Evolutionary conservation across 2,329 filamentous ascomycete species (phyloP).

Genomic region (Westerdykella sp.): DNA sequence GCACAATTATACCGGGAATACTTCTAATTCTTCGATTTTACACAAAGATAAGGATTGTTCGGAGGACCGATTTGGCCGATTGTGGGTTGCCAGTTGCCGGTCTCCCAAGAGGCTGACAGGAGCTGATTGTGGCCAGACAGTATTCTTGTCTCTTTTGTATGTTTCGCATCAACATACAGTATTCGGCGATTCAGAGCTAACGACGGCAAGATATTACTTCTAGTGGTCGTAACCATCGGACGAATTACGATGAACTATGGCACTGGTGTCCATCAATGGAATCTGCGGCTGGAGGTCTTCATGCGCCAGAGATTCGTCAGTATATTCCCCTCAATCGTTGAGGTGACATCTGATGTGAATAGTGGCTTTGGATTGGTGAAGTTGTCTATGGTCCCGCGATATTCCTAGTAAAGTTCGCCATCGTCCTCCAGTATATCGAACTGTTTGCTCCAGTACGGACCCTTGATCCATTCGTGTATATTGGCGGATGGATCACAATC

Average conservation of each 20-base stretch:
- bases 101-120: background rate
- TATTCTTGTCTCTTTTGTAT: constrained; percentile 19
- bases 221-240: constrained; percentile 17
- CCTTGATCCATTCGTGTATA: constrained; percentile 19
- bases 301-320: constrained; percentile 23
- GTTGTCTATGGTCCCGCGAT: constrained; percentile 23
- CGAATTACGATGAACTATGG: constrained; percentile 23
- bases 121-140: constrained; percentile 14
- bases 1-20: constrained; percentile 15
- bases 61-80: constrained; percentile 19
- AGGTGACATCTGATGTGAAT: background rate
- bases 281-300: constrained; percentile 18
- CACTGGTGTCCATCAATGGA: constrained; percentile 28
- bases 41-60: constrained; percentile 18
- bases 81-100: constrained; percentile 12
- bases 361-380: constrained; percentile 23
- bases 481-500: constrained; percentile 18
- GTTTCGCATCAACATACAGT: background rate
- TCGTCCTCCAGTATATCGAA: constrained; percentile 23
- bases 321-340: background rate
- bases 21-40: constrained; percentile 19
- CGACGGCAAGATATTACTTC: constrained; percentile 14
- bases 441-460: constrained; percentile 21
- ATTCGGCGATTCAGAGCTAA: constrained; percentile 1
- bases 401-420: constrained; percentile 24